phyloP scores from a whole-genome alignment of 2,329 filamentous ascomycete genomes.

The Trichoderma gracile region DNA sequence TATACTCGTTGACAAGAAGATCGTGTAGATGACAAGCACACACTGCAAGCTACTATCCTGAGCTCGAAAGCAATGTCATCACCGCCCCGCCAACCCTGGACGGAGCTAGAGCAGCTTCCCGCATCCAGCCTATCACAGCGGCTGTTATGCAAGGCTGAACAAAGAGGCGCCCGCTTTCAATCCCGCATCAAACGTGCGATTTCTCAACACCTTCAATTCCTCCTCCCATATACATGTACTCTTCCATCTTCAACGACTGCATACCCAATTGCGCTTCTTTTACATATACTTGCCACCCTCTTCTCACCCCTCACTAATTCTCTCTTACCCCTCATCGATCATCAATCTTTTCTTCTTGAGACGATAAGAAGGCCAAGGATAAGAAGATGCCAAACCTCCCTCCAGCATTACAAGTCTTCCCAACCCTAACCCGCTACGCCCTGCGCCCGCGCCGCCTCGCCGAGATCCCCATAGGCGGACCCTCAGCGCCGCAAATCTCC shows the following conservation, averaged over 20 bases:
- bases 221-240: no score
- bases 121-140: background rate
- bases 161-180: background rate
- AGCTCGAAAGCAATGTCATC: constrained; percentile 5
- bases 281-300: background rate
- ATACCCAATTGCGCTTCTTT: background rate
- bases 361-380: background rate
- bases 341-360: background rate
- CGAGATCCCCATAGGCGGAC: constrained; percentile 25
- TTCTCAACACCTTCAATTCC: background rate
- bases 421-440: constrained; percentile 31
- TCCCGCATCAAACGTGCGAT: background rate
- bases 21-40: background rate
- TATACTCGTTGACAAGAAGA: no score
- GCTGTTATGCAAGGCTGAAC: constrained; percentile 17
- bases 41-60: background rate
- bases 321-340: no score
- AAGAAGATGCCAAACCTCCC: constrained; percentile 19
- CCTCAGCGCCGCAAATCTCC: background rate
- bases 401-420: constrained; percentile 31
- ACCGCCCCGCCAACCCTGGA: constrained; percentile 1
- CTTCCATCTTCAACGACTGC: background rate
- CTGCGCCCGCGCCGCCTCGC: constrained; percentile 29
- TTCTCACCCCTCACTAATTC: no score
- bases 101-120: background rate